phyloP scores from a whole-genome alignment of 805 yeast species.

The Ogataea henricii region DNA sequence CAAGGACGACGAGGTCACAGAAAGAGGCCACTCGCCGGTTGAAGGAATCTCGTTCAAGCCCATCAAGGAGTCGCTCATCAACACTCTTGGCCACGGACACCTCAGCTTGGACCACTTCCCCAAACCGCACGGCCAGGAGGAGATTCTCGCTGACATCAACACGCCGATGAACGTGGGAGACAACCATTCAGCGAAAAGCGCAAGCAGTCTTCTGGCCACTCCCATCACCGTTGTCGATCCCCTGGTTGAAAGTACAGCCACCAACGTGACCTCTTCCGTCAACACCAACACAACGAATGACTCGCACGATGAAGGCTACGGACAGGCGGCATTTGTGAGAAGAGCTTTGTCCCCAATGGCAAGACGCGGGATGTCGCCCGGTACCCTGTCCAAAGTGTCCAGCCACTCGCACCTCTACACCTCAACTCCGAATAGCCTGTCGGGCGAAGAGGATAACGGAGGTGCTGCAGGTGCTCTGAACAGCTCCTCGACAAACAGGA shows the following conservation, averaged over 20 bases:
- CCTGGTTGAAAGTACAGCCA: constrained; percentile 7
- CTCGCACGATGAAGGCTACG: constrained; percentile 4
- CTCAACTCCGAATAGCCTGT: constrained; percentile 15
- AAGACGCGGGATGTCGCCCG: constrained; percentile 21
- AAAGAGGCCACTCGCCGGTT: constrained; percentile 16
- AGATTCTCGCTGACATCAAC: background rate
- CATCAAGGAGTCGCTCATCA: constrained; percentile 46
- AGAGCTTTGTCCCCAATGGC: constrained; percentile 7
- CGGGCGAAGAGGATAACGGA: constrained; percentile 18
- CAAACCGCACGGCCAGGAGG: constrained; percentile 6
- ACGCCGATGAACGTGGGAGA: background rate
- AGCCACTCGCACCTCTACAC: constrained; percentile 9
- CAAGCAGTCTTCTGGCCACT: constrained; percentile 6
- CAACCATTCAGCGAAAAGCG: background rate
- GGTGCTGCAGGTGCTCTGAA: constrained; percentile 7
- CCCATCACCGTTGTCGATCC: constrained; percentile 14
- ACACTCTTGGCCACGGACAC: constrained; percentile 52
- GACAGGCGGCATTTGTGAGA: constrained; percentile 3
- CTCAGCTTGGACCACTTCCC: constrained; percentile 40
- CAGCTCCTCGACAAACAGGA: constrained; percentile 14
- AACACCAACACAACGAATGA: constrained; percentile 18
- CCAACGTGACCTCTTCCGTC: constrained; percentile 14
- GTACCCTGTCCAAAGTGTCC: constrained; percentile 9
- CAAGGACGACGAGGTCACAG: background rate
- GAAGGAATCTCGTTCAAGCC: constrained; percentile 49